phyloP scores from a whole-genome alignment of 106 monocot genomes.

The Allium sativum region DNA sequence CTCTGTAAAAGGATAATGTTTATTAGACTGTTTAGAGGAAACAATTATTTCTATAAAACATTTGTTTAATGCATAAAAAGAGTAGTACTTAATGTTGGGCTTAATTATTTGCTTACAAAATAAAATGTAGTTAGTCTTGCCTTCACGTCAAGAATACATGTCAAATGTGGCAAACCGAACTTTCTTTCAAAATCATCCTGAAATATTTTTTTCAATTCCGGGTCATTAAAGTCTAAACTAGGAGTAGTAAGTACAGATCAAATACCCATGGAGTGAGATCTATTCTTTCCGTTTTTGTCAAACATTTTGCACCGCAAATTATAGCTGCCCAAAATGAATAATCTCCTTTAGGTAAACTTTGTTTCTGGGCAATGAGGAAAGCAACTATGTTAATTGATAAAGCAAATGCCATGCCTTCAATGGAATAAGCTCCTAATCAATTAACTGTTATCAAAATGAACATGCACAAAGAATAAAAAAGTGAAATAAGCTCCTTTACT shows the following conservation, averaged over 20 bases:
- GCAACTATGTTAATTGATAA: constrained; percentile 15
- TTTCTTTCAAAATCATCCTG: constrained; percentile 48
- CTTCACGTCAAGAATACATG: constrained; percentile 49
- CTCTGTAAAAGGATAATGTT: constrained; percentile 12
- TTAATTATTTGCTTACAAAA: constrained; percentile 36
- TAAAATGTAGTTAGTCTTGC: constrained; percentile 62
- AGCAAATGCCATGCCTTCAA: constrained; percentile 27
- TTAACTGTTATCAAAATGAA: no score
- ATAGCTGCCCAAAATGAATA: not conserved
- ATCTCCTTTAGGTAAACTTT: constrained; percentile 11
- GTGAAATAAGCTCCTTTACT: no score
- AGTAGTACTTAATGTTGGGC: not conserved
- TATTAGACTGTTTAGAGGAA: not conserved
- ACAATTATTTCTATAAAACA: no score
- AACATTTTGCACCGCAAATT: constrained; percentile 9
- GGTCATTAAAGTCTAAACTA: constrained; percentile 40
- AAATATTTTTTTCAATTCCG: constrained; percentile 47
- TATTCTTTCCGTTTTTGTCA: constrained; percentile 11
- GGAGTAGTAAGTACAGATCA: constrained; percentile 22
- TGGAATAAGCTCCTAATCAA: no score
- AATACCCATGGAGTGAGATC: constrained; percentile 9
- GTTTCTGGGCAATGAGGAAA: constrained; percentile 10
- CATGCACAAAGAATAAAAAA: no score
- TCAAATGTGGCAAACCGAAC: constrained; percentile 60
- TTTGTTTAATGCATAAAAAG: no score